Evolutionary conservation across 2,329 filamentous ascomycete species (phyloP), one percentile per base, ranked within the genome.

Genomic region (Diaporthe sp.): DNA sequence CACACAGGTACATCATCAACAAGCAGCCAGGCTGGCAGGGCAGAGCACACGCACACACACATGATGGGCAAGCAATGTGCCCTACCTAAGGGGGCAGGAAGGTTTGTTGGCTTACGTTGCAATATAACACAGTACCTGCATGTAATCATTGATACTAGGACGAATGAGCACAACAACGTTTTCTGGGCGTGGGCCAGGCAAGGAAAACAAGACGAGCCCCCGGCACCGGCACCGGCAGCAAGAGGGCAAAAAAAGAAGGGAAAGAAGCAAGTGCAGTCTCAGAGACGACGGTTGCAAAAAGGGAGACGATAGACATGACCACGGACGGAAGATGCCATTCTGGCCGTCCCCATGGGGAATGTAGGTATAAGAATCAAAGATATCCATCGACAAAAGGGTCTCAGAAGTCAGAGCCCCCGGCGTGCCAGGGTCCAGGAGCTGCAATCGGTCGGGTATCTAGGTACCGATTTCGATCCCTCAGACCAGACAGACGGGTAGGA

Each of bases 101-200:
- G 65, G 65, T 68, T 68, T 68, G 65, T 53, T 53, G 65, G 65
- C 65, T 49, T 68, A 49, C 65, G 31, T 68, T 68, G 46, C 46
- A 68, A 68, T 68, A 53, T 53, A 53, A 53, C 65, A 68, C 65
- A 68, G 65, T 68, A 68, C 65, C 46, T 68, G 65, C 65, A 68
- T 53, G 65, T 53, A 68, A 68, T 68, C 46, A 39, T 13, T 25
- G n/a, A 53, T 22, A 9, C 31, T 53, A 25, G 46, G n/a, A 13
- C 34, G 34, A 17, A 49, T 39, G 65, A 68, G 65, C 22, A 49
- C 31, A 39, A 53, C 65, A 42, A 68, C 46, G 39, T 51, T 51
- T 51, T 67, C 42, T 8, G 17, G 12, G n/a, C 19, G 39, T 65
- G 44, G 44, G 44, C 19, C 62, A 37, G 31, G 44, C 62, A 65